Evolutionary conservation across 2,329 filamentous ascomycete species (phyloP), one percentile per base, ranked within the genome.

Genomic region (Ophiostoma australiae): DNA sequence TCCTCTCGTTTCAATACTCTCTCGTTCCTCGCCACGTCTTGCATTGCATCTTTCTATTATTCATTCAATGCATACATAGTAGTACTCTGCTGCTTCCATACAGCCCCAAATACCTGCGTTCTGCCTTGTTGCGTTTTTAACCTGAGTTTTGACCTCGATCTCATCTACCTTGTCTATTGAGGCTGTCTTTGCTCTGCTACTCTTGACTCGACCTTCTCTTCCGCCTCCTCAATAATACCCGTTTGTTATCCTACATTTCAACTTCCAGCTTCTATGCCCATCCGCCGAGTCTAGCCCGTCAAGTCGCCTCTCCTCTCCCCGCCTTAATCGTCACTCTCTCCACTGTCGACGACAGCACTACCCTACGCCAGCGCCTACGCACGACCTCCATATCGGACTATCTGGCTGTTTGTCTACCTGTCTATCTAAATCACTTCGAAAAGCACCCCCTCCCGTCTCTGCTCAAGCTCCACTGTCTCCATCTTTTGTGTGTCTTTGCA

Each of bases 381-480:
- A 20, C 44, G 67, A n/a, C 27, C 44, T 52, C 31, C 41, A 35
- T 35, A 48, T 52, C 15, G 23, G 27, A 7, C 39, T 41, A 41
- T 41, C 39, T 41, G 39, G 2, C n/a, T n/a, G n/a, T n/a, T n/a
- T n/a, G n/a, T n/a, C 39, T 41, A 41, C 15, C 39, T 41, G 39
- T 41, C 39, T 41, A 41, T 41, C 39, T 41, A 13, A 37, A 37
- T 37, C 31, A 13, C 67, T 20, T 27, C 67, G 5, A 39, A 31
- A 52, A 31, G 23, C 31, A n/a, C 67, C 67, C 55, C 33, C 67
- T 69, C 67, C 33, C 67, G 44, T 39, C 67, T 58, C 48, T 55
- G 10, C 67, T 37, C 31, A 20, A 31, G 63, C 52, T 69, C 66
- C 27, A 68, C 70, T n/a, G 67, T 69, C 48, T 55, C 67, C 67